Base-by-base conservation (phyloP, 371 early-diverging fungal species). In the Mortierella sp. region DNA sequence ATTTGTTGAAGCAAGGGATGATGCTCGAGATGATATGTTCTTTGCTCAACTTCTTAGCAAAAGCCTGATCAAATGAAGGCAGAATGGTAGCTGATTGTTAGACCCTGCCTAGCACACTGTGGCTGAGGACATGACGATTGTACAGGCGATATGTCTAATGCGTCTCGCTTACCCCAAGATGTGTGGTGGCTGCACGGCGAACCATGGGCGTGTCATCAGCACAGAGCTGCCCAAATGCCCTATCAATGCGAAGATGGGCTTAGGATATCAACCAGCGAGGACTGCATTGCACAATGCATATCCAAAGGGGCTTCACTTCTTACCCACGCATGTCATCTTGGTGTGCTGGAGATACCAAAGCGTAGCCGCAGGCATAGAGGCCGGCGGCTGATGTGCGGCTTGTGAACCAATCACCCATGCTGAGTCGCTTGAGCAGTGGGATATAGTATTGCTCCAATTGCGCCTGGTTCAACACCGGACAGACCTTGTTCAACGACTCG, bases 151-250 rank as follows among this genome's bases (percentile, higher is more conserved):
- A 13, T 22, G 25, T 9, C 17, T 7, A 24, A 25, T 47, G 24
- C 8, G 47, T 47, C 4, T 12, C 16, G 6, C 84, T 79, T 85
- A 93, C 94, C 48, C 90, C 88, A 39, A 98, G 83, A 61, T 95
- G 88, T n/a, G 94, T 93, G 43, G 97, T 94, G 12, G 96, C 96
- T 3, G 97, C 92, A 64, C 98, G 88, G 64, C 98, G 90, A 63
- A 97, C 98, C 99, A 99, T 98, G 16, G 99, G 99, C 24, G 97
- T 97, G 45, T 95, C 96, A 78, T 99, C 98, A 63, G 89, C 81
- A 74, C 93, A 91, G 29, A 98, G 88, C 68, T 90, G 88, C 28
- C 86, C 85, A 81, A 86, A 91, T 60, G 86, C 63, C 56, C 85
- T 88, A 78, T 8, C 57, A 19, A 10, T 44, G 31, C 21, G 34